Evolutionary conservation across 306 rosid genomes (phyloP).

Genomic region (Dalbergia cultrata): DNA sequence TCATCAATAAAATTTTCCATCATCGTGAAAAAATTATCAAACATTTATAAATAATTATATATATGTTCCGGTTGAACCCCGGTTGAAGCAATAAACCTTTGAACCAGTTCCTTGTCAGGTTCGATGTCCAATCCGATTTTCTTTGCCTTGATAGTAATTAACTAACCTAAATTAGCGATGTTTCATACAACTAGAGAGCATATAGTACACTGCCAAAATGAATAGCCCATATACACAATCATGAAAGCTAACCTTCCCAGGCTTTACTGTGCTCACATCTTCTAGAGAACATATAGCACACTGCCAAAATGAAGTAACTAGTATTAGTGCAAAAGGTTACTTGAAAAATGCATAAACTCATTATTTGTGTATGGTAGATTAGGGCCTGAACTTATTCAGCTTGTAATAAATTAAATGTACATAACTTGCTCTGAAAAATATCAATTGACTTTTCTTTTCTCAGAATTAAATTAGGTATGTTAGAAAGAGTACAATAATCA

Average conservation of each 20-base stretch:
- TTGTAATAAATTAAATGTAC: constrained; percentile 22
- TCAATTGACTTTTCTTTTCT: neutral
- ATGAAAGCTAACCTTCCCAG: constrained; percentile 84
- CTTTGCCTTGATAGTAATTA: too few species aligned
- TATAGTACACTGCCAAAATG: too few species aligned
- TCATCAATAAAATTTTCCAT: too few species aligned
- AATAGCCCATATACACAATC: constrained; percentile 23
- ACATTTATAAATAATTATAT: too few species aligned
- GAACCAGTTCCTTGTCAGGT: too few species aligned
- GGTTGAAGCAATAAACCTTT: too few species aligned
- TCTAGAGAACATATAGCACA: constrained; percentile 89
- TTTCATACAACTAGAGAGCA: too few species aligned
- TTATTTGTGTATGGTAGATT: constrained; percentile 5
- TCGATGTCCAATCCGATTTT: too few species aligned
- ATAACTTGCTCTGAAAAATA: constrained; percentile 1
- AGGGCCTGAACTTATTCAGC: constrained; percentile 6
- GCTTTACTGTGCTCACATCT: constrained; percentile 77
- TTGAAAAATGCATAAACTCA: neutral
- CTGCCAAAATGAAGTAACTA: constrained; percentile 64
- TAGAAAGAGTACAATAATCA: constrained; percentile 17
- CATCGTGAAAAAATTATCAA: too few species aligned
- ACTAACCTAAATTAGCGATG: too few species aligned
- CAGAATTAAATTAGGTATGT: neutral
- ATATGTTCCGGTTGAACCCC: too few species aligned
- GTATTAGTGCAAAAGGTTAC: constrained; percentile 26